Conservation (phyloP, 73 alveolate genomes). For the Paramecium biaurelia region DNA sequence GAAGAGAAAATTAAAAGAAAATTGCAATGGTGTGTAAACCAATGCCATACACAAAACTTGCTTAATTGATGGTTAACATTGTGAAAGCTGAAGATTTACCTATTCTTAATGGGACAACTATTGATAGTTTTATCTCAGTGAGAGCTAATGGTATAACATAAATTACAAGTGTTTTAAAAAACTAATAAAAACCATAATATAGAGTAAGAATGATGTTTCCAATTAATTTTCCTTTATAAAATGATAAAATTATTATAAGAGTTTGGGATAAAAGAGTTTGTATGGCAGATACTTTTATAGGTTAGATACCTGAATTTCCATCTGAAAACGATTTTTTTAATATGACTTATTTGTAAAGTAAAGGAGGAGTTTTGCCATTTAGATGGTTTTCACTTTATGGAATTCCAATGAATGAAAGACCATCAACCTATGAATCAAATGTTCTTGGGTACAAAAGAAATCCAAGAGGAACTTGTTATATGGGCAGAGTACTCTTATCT, state of each 20-base stretch:
- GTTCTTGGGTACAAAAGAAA: slow-evolving; percentile 44
- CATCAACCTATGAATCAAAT: slow-evolving; percentile 21
- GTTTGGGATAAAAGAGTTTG: slow-evolving; percentile 81
- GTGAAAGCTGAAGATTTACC: slow-evolving; percentile 89
- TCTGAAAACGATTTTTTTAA: slow-evolving; percentile 80
- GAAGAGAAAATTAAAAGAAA: slow-evolving; percentile 66
- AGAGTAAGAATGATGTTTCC: slow-evolving; percentile 83
- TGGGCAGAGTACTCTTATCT: slow-evolving; percentile 86
- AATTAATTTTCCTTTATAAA: slow-evolving; percentile 76
- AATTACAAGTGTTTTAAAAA: slow-evolving; percentile 74
- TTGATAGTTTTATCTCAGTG: slow-evolving; percentile 77
- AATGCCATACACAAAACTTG: slow-evolving; percentile 67
- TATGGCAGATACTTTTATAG: slow-evolving; percentile 76
- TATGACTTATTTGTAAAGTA: slow-evolving; percentile 75
- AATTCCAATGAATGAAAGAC: slow-evolving; percentile 73
- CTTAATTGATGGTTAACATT: slow-evolving; percentile 79
- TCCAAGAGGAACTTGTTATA: slow-evolving; percentile 79
- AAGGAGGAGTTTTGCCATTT: slow-evolving; percentile 84
- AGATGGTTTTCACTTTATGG: slow-evolving; percentile 91
- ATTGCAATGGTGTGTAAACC: slow-evolving; percentile 66
- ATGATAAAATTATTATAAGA: slow-evolving; percentile 87
- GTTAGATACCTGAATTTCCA: slow-evolving; percentile 91
- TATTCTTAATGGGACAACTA: slow-evolving; percentile 49
- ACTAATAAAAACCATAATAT: slow-evolving; percentile 74
- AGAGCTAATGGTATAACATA: slow-evolving; percentile 77